phyloP scores from a whole-genome alignment of 495 filamentous ascomycete genomes.

The Podospora tetraspora region DNA sequence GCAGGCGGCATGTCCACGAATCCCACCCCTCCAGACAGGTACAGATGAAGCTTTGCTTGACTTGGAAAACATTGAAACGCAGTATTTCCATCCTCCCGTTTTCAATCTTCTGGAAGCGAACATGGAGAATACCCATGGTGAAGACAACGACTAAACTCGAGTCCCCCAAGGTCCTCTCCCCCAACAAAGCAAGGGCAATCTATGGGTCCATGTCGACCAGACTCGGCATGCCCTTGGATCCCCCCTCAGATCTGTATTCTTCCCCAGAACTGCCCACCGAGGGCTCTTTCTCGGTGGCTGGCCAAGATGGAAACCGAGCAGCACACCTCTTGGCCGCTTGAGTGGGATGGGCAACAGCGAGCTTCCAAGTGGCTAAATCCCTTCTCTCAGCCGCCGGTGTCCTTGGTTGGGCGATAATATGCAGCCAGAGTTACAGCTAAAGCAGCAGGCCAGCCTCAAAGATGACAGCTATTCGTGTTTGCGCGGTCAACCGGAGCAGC shows the following conservation, averaged over 20 bases:
- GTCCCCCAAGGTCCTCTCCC: not conserved
- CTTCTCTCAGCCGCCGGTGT: conserved; percentile 11
- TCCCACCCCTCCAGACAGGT: not conserved
- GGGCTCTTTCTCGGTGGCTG: not conserved
- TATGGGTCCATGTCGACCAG: not conserved
- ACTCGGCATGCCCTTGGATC: not conserved
- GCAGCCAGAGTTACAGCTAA: conserved; percentile 12
- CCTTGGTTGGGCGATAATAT: conserved; percentile 1
- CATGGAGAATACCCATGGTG: not conserved
- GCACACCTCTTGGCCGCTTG: not conserved
- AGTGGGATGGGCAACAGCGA: not conserved
- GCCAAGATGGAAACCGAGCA: conserved; percentile 2
- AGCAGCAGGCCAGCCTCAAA: conserved; percentile 5
- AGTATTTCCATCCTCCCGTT: not conserved
- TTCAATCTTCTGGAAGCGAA: not conserved
- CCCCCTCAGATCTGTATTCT: not conserved
- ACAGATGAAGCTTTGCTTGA: not conserved
- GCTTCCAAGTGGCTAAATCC: conserved; percentile 13
- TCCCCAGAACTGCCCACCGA: not conserved
- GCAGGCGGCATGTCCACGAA: not conserved
- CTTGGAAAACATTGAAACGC: not conserved
- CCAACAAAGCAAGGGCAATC: not conserved
- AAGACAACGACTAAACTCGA: not conserved
- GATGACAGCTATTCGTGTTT: conserved; percentile 2
- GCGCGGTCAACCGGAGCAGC: conserved; percentile 7